phyloP scores from a whole-genome alignment of 1,139 yeast genomes.

The Diutina rugosa region DNA sequence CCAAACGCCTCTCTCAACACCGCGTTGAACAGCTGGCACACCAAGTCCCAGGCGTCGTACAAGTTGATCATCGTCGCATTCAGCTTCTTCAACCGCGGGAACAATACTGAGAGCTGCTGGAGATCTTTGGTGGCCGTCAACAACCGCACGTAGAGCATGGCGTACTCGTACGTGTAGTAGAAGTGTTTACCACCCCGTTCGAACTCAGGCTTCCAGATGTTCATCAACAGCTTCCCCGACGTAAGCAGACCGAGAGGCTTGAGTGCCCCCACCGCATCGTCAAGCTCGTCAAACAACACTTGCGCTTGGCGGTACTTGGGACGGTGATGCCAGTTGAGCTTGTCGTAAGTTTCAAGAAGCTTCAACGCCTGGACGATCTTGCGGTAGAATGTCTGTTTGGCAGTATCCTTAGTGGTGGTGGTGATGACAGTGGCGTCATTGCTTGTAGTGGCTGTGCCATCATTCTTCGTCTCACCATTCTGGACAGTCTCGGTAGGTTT shows the following conservation, averaged over 20 bases:
- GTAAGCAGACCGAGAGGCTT: slow-evolving; percentile 53
- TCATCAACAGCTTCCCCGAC: slow-evolving; percentile 59
- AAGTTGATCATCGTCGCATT: slow-evolving; percentile 62
- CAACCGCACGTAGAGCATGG: slow-evolving; percentile 47
- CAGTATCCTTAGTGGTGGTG: background rate
- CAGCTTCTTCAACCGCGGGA: slow-evolving; percentile 63
- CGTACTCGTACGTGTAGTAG: slow-evolving; percentile 60
- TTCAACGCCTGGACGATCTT: slow-evolving; percentile 16
- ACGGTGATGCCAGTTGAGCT: slow-evolving; percentile 85
- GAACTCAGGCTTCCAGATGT: slow-evolving; percentile 85
- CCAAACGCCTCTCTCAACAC: slow-evolving; percentile 33
- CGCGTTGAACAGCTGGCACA: slow-evolving; percentile 33
- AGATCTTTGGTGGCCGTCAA: slow-evolving; percentile 44
- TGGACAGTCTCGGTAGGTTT: background rate
- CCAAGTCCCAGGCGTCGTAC: slow-evolving; percentile 53
- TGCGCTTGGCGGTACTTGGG: slow-evolving; percentile 67
- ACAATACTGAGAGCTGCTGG: slow-evolving; percentile 42
- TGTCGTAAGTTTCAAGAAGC: slow-evolving; percentile 44
- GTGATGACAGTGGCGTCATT: background rate
- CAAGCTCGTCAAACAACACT: slow-evolving; percentile 41
- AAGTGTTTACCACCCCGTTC: slow-evolving; percentile 94
- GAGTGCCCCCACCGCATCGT: slow-evolving; percentile 41
- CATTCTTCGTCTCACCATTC: background rate
- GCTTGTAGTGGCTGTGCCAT: background rate
- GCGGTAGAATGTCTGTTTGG: background rate